Base-by-base conservation (phyloP, 1,139 yeast genomes). In the Nakaseomyces nivariensis region DNA sequence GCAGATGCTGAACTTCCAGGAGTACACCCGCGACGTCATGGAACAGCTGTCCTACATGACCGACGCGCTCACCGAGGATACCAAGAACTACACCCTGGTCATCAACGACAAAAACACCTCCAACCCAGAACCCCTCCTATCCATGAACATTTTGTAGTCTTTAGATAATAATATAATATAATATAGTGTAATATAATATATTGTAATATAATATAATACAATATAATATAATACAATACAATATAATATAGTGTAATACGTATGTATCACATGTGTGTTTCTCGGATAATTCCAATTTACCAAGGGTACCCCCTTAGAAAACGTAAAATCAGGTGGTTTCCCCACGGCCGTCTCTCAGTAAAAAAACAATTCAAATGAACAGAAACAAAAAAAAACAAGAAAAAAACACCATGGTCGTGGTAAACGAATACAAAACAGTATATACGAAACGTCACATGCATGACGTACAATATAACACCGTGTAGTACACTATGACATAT, bases 11-110 rank as follows among this genome's bases (percentile, higher is more conserved):
- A 41, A 41, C 44, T 41, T 41, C 44, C 24, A 10, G 7, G 34
- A 41, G 44, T 41, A 41, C 44, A 27, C 44, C 44, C 22, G 34
- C 13, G 44, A 41, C 25, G 13, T 41, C 24, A 41, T 41, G 44
- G 34, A 29, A 13, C 34, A 41, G 44, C 22, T 41, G 34, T n/a
- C 44, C 3, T 29, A 41, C 13, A 4, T 41, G 44, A 41, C 34
- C 7, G 44, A 41, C 25, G 26, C 11, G 25, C 24, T 41, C 13
- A 11, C 42, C 31, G 3, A 11, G 6, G 34, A 26, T 4, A 27
- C 22, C 43, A 36, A 38, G 9, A 25, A 38, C 42, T 24, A 7
- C 7, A n/a, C 44, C 24, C 8, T 11, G 5, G 34, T 13, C 26
- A n/a, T 41, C 44, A 41, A 29, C 6, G 25, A 41, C 44, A 41